Base-by-base conservation (phyloP, 106 monocot species). In the Phalaenopsis equestris region DNA sequence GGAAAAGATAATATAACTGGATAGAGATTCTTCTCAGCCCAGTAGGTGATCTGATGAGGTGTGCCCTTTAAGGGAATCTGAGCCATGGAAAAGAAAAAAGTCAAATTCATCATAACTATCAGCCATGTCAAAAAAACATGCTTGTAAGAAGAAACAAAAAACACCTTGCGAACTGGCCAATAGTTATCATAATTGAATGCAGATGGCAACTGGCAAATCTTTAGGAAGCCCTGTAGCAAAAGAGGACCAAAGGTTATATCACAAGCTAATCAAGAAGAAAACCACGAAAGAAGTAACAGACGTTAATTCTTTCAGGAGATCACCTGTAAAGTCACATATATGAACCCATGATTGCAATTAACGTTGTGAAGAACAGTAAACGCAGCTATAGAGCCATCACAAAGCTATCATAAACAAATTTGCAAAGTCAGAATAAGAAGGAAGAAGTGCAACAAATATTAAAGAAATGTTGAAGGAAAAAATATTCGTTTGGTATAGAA, bases 301-400 rank as follows among this genome's bases (percentile, higher is more conserved):
- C 43, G 41, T 41, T 55, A 5, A 74, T 42, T 37, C 17, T 42
- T 12, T 56, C 1, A 23, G 30, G 56, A 72, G 30, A 23, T 14
- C 36, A 99, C 98, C 98, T 99, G 94, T 30, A 94, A 90, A 21
- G 98, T 99, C 24, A 99, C 98, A 86, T 90, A 99, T 79, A 99
- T 99, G 36, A 99, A 81, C 18, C 98, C 98, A 86, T 91, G 98
- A 79, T 89, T 94, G 76, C 98, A 99, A 86, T 99, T 99, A 49
- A 99, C 88, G 86, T 94, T 99, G 84, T 99, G 98, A 46, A 99
- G 91, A 76, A 92, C 88, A 46, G 94, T 89, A 75, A 99, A 99
- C 7, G 94, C 98, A 47, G 86, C 87, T 49, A 99, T 80, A 41
- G 94, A 79, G 41, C 92, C 98, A 86, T 99, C 98, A 83, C 98